Conservation (phyloP, 208 protist species). For the Zelonia costaricensis region DNA sequence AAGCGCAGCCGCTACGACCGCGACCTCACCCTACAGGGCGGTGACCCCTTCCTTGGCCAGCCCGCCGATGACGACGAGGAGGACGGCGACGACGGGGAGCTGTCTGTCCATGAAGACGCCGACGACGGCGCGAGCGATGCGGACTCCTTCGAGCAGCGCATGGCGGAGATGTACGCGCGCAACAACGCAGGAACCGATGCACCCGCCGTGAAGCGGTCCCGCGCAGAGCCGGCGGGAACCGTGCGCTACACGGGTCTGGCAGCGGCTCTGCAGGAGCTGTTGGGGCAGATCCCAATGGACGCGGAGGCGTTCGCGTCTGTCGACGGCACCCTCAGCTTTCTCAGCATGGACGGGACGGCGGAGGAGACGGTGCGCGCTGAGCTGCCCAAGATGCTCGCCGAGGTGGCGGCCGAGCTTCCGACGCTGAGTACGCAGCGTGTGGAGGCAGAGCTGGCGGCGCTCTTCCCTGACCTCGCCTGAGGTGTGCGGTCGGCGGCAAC, state of each 20-base stretch:
- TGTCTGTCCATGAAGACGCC: too few species aligned
- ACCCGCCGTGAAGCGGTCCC: too few species aligned
- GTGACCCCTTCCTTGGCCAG: conserved; percentile 19
- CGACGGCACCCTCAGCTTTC: conserved; percentile 65
- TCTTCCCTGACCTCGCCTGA: conserved; percentile 14
- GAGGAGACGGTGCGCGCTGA: conserved; percentile 48
- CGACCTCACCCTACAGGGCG: conserved; percentile 16
- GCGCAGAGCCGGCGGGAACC: too few species aligned
- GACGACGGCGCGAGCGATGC: conserved; percentile 6
- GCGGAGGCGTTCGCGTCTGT: conserved; percentile 54
- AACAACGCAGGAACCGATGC: conserved; percentile 27
- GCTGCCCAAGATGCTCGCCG: conserved; percentile 59
- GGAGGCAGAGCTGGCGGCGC: conserved; percentile 18
- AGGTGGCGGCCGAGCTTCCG: conserved; percentile 56
- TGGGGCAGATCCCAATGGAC: conserved; percentile 35
- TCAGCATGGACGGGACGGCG: conserved; percentile 47
- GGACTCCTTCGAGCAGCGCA: conserved; percentile 30
- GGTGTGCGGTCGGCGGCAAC: too few species aligned
- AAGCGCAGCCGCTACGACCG: conserved; percentile 30
- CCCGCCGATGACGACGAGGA: neutral
- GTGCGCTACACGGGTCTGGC: conserved; percentile 33
- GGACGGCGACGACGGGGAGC: neutral
- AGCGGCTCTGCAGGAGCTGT: conserved; percentile 39
- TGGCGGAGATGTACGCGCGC: conserved; percentile 28
- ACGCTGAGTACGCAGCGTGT: conserved; percentile 37